Evolutionary conservation across 1,284 basidiomycete species (phyloP).

Genomic region (Erythrobasidium hasegawianum): DNA sequence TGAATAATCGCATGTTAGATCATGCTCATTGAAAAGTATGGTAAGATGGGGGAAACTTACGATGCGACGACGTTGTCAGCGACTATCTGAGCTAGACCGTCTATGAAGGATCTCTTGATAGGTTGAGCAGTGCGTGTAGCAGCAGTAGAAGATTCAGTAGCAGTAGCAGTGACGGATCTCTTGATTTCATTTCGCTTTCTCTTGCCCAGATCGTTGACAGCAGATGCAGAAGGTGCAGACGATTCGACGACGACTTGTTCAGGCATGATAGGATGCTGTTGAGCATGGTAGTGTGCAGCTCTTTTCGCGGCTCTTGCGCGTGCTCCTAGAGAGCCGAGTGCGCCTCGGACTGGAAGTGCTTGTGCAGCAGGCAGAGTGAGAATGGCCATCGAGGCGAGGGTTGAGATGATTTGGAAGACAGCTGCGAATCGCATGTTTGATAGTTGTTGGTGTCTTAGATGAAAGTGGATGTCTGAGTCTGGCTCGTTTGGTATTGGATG

Average conservation of each 20-base stretch:
- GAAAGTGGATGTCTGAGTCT: not conserved
- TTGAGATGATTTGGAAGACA: slow-evolving; percentile 27
- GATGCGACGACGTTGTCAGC: no score
- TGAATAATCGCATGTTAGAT: not conserved
- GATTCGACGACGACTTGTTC: not conserved
- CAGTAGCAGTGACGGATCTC: not conserved
- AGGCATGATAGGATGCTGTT: not conserved
- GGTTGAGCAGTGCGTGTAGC: not conserved
- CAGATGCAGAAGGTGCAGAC: not conserved
- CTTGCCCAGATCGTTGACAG: not conserved
- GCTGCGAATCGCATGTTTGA: slow-evolving; percentile 27
- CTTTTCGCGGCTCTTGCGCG: slow-evolving; percentile 24
- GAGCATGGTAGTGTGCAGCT: slow-evolving; percentile 11
- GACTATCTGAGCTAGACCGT: not conserved
- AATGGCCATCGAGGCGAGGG: slow-evolving; percentile 30
- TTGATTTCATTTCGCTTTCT: not conserved
- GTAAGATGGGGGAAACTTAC: no score
- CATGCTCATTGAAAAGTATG: no score
- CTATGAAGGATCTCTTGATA: not conserved
- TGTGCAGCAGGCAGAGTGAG: slow-evolving; percentile 18
- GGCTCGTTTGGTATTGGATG: not conserved
- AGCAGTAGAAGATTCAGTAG: not conserved
- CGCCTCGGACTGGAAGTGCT: slow-evolving; percentile 31
- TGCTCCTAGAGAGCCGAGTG: slow-evolving; percentile 26
- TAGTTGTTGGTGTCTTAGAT: not conserved